Evolutionary conservation across 164 flowering plant species (phyloP).

Genomic region (Aristolochia californica): DNA sequence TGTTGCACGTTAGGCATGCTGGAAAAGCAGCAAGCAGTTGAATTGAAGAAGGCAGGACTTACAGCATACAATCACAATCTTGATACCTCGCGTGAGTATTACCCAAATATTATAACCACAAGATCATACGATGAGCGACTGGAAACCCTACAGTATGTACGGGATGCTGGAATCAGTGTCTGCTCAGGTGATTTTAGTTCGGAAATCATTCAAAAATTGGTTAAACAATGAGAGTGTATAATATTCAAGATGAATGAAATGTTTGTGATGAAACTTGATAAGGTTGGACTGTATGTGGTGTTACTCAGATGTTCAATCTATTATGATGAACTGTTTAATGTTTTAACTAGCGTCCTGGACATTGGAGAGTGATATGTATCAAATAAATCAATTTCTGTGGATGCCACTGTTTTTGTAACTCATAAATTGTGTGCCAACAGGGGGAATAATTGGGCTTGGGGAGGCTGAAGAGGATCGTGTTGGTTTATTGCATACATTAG

Average conservation of each 20-base stretch:
- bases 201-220: neutral
- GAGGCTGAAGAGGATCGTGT: constrained; percentile 97
- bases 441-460: constrained; percentile 97
- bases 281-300: too few species aligned
- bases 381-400: neutral
- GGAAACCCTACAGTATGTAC: constrained; percentile 72
- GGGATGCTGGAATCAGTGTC: constrained; percentile 95
- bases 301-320: too few species aligned
- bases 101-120: constrained; percentile 86
- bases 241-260: too few species aligned
- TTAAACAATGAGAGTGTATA: too few species aligned
- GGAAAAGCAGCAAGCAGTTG: constrained; percentile 91
- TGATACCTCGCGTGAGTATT: constrained; percentile 94
- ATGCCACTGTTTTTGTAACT: neutral
- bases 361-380: too few species aligned
- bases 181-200: constrained; percentile 67
- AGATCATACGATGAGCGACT: constrained; percentile 90
- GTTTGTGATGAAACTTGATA: too few species aligned
- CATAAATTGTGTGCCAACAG: constrained; percentile 24
- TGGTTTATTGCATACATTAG: constrained; percentile 84
- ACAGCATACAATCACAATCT: constrained; percentile 99
- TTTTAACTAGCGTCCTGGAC: too few species aligned
- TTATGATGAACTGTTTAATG: too few species aligned
- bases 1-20: constrained; percentile 99
- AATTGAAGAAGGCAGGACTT: constrained; percentile 91